These are phyloP conservation scores for Butyriboletus loyo DNA, from an alignment of 768 basidiomycete species.

Conservation along the genomic window DNA sequence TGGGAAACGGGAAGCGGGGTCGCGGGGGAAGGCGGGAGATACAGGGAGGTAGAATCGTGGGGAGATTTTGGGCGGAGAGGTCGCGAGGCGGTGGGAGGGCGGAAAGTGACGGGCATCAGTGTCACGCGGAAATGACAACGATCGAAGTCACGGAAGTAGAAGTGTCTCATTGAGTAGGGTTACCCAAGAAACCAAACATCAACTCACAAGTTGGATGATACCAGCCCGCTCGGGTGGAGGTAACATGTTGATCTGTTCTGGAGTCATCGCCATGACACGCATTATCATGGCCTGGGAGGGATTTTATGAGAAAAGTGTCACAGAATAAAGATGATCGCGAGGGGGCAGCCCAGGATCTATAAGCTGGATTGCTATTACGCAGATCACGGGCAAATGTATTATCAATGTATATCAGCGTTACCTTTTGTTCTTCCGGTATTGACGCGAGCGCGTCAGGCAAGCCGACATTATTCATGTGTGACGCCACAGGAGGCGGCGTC, in stretches of 20 bases:
- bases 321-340: background rate
- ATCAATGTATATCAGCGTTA: conserved; percentile 26
- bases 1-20: conserved; percentile 6
- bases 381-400: conserved; percentile 3
- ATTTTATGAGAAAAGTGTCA: conserved; percentile 12
- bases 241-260: conserved; percentile 76
- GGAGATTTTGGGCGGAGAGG: conserved; percentile 6
- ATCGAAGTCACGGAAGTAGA: conserved; percentile 4
- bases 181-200: background rate
- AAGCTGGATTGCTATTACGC: background rate
- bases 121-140: conserved; percentile 23
- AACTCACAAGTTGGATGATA: conserved; percentile 78
- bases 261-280: conserved; percentile 77
- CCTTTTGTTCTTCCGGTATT: conserved; percentile 71
- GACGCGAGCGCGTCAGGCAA: conserved; percentile 54
- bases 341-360: background rate
- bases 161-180: conserved; percentile 11
- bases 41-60: conserved; percentile 10
- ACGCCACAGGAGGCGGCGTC: conserved; percentile 19
- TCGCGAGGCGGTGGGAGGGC: conserved; percentile 9
- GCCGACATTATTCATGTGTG: conserved; percentile 19
- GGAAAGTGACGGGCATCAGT: conserved; percentile 24
- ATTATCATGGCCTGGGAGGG: conserved; percentile 63
- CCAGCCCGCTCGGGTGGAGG: conserved; percentile 72
- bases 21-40: conserved; percentile 10